A percentile compares a stretch with the other conserved stretches of the same genome.
phyloP scores from a whole-genome alignment of 495 filamentous ascomycete genomes.

The Xylona heveae region DNA sequence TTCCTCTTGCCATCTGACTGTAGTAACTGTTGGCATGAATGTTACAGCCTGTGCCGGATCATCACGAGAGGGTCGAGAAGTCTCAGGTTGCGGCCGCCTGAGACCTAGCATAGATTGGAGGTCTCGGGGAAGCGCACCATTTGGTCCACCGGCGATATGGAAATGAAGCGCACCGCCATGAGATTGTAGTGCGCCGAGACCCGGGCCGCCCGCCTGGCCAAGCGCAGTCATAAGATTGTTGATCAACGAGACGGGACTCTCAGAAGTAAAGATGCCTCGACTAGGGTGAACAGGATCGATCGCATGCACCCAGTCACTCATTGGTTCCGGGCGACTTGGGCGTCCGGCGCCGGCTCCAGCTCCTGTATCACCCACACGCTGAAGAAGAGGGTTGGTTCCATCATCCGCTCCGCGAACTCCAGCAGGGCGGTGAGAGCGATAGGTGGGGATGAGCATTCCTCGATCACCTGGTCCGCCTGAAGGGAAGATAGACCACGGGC shows the following conservation, averaged over 20 bases:
- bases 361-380: conserved; percentile 8
- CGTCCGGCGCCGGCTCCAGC: conserved; percentile 4
- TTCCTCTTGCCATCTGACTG: conserved; percentile 73
- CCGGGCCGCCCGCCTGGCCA: conserved; percentile 23
- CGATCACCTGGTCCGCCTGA: conserved; percentile 11
- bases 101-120: conserved; percentile 36
- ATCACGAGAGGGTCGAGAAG: conserved; percentile 24
- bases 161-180: conserved; percentile 35
- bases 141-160: conserved; percentile 22
- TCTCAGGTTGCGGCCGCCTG: conserved; percentile 21
- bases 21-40: conserved; percentile 49
- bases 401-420: conserved; percentile 41
- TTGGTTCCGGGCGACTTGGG: conserved; percentile 8
- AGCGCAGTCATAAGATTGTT: conserved; percentile 38
- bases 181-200: conserved; percentile 30
- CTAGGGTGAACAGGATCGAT: conserved; percentile 24
- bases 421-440: conserved; percentile 29
- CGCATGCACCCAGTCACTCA: conserved; percentile 29
- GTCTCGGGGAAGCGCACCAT: conserved; percentile 26
- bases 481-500: conserved; percentile 16
- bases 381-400: conserved; percentile 55
- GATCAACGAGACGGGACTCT: conserved; percentile 41
- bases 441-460: conserved; percentile 18
- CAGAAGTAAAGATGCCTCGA: conserved; percentile 26
- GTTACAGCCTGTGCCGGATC: conserved; percentile 44